Evolutionary conservation across 202 grass and related monocot genomes (phyloP).

Genomic region (Carex sylvatica): DNA sequence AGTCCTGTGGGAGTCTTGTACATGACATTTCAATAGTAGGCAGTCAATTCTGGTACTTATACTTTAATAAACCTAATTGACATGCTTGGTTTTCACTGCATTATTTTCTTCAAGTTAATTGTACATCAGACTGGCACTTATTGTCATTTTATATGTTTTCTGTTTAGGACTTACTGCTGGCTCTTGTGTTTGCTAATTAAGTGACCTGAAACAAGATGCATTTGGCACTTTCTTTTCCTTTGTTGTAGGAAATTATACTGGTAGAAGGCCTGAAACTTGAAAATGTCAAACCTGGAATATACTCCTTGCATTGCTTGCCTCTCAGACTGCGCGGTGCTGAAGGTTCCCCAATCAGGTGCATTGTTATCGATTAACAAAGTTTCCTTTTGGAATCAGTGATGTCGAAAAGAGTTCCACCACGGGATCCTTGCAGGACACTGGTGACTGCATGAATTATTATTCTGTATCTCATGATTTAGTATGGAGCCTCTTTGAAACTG

Average conservation of each 20-base stretch:
- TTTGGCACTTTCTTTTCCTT: slow-evolving; percentile 9
- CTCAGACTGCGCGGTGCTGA: slow-evolving; percentile 51
- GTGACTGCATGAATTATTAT: neutral
- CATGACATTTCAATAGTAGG: neutral
- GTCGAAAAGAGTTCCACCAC: neutral
- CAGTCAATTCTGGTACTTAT: neutral
- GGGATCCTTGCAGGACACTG: neutral
- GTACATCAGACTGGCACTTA: neutral
- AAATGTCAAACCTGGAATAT: slow-evolving; percentile 45
- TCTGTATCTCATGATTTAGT: neutral
- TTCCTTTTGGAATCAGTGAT: neutral
- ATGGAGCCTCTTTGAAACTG: neutral
- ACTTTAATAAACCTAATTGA: neutral
- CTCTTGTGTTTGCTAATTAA: neutral
- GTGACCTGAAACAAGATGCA: neutral
- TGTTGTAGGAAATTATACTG: slow-evolving; percentile 53
- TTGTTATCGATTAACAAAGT: slow-evolving; percentile 47
- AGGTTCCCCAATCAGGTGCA: slow-evolving; percentile 59
- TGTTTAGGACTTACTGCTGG: neutral
- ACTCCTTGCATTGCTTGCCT: slow-evolving; percentile 52
- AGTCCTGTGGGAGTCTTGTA: neutral
- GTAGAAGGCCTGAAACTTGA: slow-evolving; percentile 62
- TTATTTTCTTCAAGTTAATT: neutral
- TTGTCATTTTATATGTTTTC: neutral
- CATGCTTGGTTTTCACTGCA: neutral